Base-by-base conservation (phyloP, 768 basidiomycete genomes). In the Rhodocollybia butyracea region DNA sequence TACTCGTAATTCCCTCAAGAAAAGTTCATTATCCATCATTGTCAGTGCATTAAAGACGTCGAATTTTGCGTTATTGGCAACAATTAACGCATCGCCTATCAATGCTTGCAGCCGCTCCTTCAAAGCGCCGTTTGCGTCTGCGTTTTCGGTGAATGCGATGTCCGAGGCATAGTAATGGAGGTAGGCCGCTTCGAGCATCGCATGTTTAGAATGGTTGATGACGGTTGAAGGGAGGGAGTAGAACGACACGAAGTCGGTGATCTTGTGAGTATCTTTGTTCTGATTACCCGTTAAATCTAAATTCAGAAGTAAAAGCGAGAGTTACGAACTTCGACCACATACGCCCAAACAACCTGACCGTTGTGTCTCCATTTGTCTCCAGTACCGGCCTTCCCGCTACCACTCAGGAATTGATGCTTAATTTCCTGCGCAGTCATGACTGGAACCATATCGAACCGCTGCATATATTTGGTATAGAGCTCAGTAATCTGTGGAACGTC, bases 191-290 rank as follows among this genome's bases (percentile, higher is more conserved):
- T 99, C 87, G 38, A 99, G 81, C 27, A 83, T 63, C 19, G 80
- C 76, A 65, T 94, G 73, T 60, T 86, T 89, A n/a, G 76, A 58
- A 61, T 83, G 84, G 51, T 83, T 80, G 66, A 98, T 92, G 58
- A 98, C 85, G 1, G 93, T 90, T 4, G 96, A 98, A 0, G 97
- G 96, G 22, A 99, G 83, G 13, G 91, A 91, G 70, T 97, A 99
- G 76, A 98, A 96, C 8, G 96, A 95, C 72, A 98, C 88, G 66
- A 95, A 90, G 72, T 99, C 97, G 2, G 96, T 98, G 63, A 99
- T 87, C 58, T 80, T 79, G 57, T 88, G 83, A 2, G 89, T 88
- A 56, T 81, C 71, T 2, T 91, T 89, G 69, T 98, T 82, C 95
- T 98, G 59, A 22, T 36, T n/a, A 22, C 31, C 29, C 34, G 45